Conservation (phyloP, 2,329 filamentous ascomycete species). For the Fulvia fulva region DNA sequence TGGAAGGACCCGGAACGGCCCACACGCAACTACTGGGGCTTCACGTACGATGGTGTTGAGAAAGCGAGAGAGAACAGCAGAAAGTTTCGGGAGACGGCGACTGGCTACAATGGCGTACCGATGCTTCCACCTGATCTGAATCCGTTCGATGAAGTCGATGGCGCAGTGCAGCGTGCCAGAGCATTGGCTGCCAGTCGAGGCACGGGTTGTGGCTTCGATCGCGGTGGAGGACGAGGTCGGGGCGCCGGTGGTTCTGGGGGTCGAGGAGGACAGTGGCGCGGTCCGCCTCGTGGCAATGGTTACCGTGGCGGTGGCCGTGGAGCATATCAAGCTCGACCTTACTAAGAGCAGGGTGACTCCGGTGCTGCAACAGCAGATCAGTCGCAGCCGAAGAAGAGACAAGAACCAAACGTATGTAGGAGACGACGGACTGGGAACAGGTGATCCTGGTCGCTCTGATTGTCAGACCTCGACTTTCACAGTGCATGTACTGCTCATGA, state of each 20-base stretch:
- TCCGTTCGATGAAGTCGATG: conserved; percentile 13
- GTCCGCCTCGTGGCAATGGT: conserved; percentile 8
- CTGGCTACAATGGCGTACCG: conserved; percentile 22
- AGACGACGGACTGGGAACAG: no score
- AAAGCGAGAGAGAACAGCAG: conserved; percentile 21
- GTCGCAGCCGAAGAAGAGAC: background rate
- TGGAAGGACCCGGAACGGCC: conserved; percentile 29
- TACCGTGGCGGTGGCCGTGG: conserved; percentile 9
- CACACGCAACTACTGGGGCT: conserved; percentile 33
- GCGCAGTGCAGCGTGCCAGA: conserved; percentile 21
- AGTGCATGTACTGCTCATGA: background rate
- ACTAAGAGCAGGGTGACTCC: conserved; percentile 1
- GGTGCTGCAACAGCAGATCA: background rate
- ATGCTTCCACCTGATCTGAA: conserved; percentile 2
- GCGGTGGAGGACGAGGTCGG: conserved; percentile 5
- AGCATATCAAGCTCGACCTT: background rate
- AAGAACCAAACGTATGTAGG: background rate
- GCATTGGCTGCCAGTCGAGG: conserved; percentile 16
- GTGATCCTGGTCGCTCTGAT: no score
- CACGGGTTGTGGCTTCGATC: conserved; percentile 6
- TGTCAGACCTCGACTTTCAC: background rate
- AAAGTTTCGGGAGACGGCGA: conserved; percentile 13
- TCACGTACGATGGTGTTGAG: conserved; percentile 23
- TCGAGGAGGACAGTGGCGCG: conserved; percentile 6
- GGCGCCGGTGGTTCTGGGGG: conserved; percentile 5